A percentile compares a stretch with the other conserved stretches of the same genome.
phyloP scores from a whole-genome alignment of 495 filamentous ascomycete species.

The Hypoxylon rickii region DNA sequence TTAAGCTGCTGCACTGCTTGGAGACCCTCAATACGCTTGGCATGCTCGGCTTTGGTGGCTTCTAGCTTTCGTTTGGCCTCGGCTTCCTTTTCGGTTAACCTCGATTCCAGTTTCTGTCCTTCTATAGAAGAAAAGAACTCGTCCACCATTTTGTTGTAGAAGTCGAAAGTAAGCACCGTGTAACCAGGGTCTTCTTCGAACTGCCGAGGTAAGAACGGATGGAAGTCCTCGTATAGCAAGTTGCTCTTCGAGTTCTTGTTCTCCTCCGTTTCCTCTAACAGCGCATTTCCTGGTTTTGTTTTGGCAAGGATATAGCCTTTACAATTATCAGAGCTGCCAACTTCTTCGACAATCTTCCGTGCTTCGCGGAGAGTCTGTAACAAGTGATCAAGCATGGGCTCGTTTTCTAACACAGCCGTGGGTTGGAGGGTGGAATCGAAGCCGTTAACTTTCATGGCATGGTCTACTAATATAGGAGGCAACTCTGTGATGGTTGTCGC shows the following conservation, averaged over 20 bases:
- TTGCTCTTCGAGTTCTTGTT: constrained; percentile 47
- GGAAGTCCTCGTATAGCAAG: constrained; percentile 90
- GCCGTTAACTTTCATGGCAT: constrained; percentile 69
- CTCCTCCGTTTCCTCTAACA: constrained; percentile 39
- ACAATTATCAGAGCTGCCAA: constrained; percentile 61
- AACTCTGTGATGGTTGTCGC: constrained; percentile 83
- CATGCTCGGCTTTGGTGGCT: constrained; percentile 77
- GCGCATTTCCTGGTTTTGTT: constrained; percentile 42
- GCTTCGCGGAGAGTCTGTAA: constrained; percentile 70
- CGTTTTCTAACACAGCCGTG: constrained; percentile 68
- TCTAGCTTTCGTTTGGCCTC: constrained; percentile 82
- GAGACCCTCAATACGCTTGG: constrained; percentile 78
- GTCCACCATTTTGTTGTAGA: constrained; percentile 91
- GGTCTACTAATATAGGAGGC: constrained; percentile 84
- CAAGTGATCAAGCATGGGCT: constrained; percentile 65
- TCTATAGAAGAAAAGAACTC: constrained; percentile 97
- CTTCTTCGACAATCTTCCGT: constrained; percentile 60
- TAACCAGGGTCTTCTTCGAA: constrained; percentile 68
- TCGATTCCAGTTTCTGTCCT: constrained; percentile 86
- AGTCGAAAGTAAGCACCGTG: constrained; percentile 73
- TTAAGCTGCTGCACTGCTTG: constrained; percentile 80
- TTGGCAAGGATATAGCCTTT: constrained; percentile 92
- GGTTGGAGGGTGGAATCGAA: constrained; percentile 70
- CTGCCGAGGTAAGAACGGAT: constrained; percentile 87
- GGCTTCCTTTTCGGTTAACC: constrained; percentile 78